Evolutionary conservation across 148 eudicot genomes (phyloP), one percentile per base, ranked within the genome.

Genomic region (Oxyria digyna): DNA sequence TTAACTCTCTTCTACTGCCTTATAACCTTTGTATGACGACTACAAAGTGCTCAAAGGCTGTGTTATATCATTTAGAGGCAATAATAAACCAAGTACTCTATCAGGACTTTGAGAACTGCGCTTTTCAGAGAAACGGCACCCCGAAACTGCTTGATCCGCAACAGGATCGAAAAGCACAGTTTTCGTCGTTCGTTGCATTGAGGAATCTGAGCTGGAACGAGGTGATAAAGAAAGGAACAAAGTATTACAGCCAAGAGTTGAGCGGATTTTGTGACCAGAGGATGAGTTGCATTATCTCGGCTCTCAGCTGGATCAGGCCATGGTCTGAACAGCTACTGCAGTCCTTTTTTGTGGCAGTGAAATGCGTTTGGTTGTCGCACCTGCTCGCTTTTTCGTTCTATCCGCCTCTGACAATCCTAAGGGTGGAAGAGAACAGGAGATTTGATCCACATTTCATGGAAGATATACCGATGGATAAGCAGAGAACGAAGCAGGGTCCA

Each of bases 291-390:
- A 78, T 94, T 8, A 72, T 86, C 26, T 37, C 73, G 29, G 77
- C 85, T 3, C 77, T 94, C 23, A 84, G 80, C 72, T 88, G 91
- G 97, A 94, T 79, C 26, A 85, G 82, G 45, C 88, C 95, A 14
- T 94, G 98, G 98, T 80, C 98, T 8, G 97, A 94, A 71, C 83
- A 85, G 75, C 84, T 94, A 11, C 89, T 94, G 9, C 97, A 94
- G 67, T 78, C 89, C 0, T 94, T 94, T 75, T 94, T 94, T 35
- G 91, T 90, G 10, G 97, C 97, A 52, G 89, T 96, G 13, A 94
- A 94, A 69, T 94, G 98, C 69, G 77, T 93, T 6, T 90, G 98
- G 95, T 71, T 93, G 83, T 79, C 86, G 23, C 98, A 93, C 76
- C 74, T 89, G 88, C 91, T 93, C 11, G 95, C 98, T 0, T 92